Base-by-base conservation (phyloP, 495 filamentous ascomycete genomes). In the Daldinia grandis region DNA sequence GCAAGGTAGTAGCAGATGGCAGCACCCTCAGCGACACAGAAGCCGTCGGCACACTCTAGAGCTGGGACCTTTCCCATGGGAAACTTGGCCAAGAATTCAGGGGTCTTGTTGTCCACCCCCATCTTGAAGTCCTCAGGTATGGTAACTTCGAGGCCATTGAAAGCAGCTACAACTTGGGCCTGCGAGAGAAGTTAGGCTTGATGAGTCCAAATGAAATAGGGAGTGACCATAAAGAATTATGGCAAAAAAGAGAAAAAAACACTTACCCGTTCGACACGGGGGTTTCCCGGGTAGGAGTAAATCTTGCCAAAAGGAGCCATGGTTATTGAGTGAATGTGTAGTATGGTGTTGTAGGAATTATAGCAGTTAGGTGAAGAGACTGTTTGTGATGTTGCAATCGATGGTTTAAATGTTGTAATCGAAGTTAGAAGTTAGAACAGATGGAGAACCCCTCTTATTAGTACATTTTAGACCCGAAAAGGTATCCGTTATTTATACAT, bases 11-110 rank as follows among this genome's bases (percentile, higher is more conserved):
- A 75, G 9, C 82, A 78, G 74, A 90, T 90, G 65, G 88, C 88
- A 35, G 82, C 80, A 56, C 82, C 81, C 66, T 89, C 87, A 71
- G 82, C 71, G 42, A 89, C 66, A 64, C 21, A 64, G 68, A 84
- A 78, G 50, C 87, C 87, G 68, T 88, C 85, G 57, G 85, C 77
- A 54, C 75, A 79, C 67, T 86, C 83, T 74, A 89, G 85, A 51
- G 82, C 83, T 40, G 88, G 88, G 19, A 88, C 84, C 64, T 89
- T 89, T 76, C 87, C 88, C 24, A 85, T 60, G 15, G 87, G 87
- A 79, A 89, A 90, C 72, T 89, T 90, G 80, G 85, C 68, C 25
- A 86, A 76, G 80, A 83, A 89, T 2, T 84, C 83, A 5, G 83
- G 81, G 15, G 79, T 78, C 15, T 66, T 67, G 79, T 88, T 89